These are phyloP conservation scores for Diversispora epigaea DNA, from an alignment of 192 early-diverging fungal species.

Conservation along the genomic window DNA sequence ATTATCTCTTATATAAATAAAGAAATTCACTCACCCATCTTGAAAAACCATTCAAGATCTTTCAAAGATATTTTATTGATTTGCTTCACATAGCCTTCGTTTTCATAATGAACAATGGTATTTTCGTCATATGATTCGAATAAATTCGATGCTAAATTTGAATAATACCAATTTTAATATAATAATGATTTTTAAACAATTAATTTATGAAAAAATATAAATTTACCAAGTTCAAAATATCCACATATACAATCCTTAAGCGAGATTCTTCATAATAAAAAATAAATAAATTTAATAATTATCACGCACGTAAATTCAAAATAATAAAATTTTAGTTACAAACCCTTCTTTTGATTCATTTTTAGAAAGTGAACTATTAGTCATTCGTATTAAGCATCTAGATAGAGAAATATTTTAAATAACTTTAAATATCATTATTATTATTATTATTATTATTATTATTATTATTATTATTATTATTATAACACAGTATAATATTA, in stretches of 20 bases:
- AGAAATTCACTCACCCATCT: conserved; percentile 19
- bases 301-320: neutral
- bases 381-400: conserved; percentile 35
- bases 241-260: conserved; percentile 24
- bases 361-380: neutral
- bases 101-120: neutral
- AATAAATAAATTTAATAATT: neutral
- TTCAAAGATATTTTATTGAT: conserved; percentile 17
- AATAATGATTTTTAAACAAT: neutral
- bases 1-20: neutral
- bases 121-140: neutral
- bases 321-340: neutral
- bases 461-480: neutral
- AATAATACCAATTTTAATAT: neutral
- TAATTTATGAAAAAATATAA: neutral
- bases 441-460: neutral
- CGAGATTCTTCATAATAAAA: neutral
- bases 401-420: no score
- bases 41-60: conserved; percentile 35
- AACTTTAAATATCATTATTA: neutral
- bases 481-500: no score
- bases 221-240: conserved; percentile 35
- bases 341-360: conserved; percentile 3
- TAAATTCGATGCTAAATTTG: neutral
- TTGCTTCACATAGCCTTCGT: neutral